These are phyloP conservation scores for Hanseniaspora lindneri DNA, from an alignment of 805 yeast species.

Conservation along the genomic window DNA sequence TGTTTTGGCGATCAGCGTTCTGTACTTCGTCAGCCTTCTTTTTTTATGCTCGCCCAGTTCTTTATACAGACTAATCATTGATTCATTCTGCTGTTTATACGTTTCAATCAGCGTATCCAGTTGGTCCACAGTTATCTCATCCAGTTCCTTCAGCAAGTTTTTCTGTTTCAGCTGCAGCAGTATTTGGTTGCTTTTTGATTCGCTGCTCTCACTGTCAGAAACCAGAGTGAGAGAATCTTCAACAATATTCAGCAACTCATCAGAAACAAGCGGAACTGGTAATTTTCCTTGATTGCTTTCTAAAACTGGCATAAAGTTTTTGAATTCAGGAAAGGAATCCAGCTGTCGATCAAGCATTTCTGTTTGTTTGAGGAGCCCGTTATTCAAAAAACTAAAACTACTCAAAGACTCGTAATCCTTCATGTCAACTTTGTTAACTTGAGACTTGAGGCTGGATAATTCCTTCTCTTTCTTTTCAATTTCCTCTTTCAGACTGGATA, in stretches of 20 bases:
- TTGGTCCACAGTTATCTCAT: background rate
- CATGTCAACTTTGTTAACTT: conserved; percentile 33
- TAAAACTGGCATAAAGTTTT: conserved; percentile 35
- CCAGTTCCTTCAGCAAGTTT: background rate
- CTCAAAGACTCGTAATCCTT: conserved; percentile 1
- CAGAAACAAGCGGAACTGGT: conserved; percentile 9
- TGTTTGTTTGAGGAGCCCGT: conserved; percentile 37
- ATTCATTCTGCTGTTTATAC: conserved; percentile 6
- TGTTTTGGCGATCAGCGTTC: conserved; percentile 10
- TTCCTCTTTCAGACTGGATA: conserved; percentile 43
- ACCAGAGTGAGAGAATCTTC: background rate
- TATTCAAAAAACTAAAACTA: conserved; percentile 36
- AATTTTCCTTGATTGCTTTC: background rate
- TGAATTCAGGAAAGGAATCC: conserved; percentile 54
- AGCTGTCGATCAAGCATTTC: conserved; percentile 48
- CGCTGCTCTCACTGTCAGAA: background rate
- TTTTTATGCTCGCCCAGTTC: background rate
- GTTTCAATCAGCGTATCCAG: conserved; percentile 8
- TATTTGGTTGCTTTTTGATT: background rate
- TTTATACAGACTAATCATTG: background rate
- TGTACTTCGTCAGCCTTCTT: conserved; percentile 2
- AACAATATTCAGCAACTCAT: conserved; percentile 4
- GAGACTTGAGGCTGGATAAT: conserved; percentile 38
- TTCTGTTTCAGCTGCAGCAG: background rate
- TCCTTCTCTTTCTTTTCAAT: conserved; percentile 45